phyloP scores from a whole-genome alignment of 352 stramenopile species.

The Pythium dissotocum region DNA sequence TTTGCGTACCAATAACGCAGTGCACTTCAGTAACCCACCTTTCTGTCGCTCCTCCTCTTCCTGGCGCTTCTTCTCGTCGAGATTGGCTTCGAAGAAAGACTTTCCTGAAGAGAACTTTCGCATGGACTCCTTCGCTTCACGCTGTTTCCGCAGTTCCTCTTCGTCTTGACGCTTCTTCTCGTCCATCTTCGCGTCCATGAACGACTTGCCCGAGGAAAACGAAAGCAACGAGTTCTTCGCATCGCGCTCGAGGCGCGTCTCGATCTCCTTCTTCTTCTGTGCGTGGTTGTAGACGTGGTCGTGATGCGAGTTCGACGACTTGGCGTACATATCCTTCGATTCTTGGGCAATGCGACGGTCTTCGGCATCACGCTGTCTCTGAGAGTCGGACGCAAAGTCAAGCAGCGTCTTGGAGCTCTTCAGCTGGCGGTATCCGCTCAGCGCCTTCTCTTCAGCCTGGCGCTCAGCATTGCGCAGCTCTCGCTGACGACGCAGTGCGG shows the following conservation, averaged over 20 bases:
- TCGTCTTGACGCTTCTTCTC: slow-evolving; percentile 59
- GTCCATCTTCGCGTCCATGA: slow-evolving; percentile 59
- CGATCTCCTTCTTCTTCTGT: slow-evolving; percentile 49
- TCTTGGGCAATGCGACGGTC: slow-evolving; percentile 34
- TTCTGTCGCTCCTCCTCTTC: slow-evolving; percentile 48
- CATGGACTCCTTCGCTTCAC: slow-evolving; percentile 33
- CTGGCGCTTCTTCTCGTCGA: slow-evolving; percentile 56
- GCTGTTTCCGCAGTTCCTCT: slow-evolving; percentile 31
- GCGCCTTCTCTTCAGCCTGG: slow-evolving; percentile 44
- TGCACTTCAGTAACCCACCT: slow-evolving; percentile 11
- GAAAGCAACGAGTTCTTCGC: slow-evolving; percentile 34
- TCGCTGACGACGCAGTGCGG: slow-evolving; percentile 35
- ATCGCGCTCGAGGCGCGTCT: slow-evolving; percentile 28
- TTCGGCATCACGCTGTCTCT: slow-evolving; percentile 29
- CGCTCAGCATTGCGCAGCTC: slow-evolving; percentile 42
- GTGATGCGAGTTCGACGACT: slow-evolving; percentile 44
- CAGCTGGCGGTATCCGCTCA: slow-evolving; percentile 27
- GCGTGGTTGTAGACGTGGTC: slow-evolving; percentile 55
- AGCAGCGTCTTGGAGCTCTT: slow-evolving; percentile 54
- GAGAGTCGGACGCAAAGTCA: slow-evolving; percentile 47
- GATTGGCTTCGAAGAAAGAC: slow-evolving; percentile 58
- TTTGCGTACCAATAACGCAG: background rate
- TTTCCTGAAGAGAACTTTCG: slow-evolving; percentile 42
- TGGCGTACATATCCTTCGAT: slow-evolving; percentile 38
- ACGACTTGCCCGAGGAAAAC: slow-evolving; percentile 50